Evolutionary conservation across 2,329 filamentous ascomycete genomes (phyloP).

Genomic region (Sphaerulina musiva): DNA sequence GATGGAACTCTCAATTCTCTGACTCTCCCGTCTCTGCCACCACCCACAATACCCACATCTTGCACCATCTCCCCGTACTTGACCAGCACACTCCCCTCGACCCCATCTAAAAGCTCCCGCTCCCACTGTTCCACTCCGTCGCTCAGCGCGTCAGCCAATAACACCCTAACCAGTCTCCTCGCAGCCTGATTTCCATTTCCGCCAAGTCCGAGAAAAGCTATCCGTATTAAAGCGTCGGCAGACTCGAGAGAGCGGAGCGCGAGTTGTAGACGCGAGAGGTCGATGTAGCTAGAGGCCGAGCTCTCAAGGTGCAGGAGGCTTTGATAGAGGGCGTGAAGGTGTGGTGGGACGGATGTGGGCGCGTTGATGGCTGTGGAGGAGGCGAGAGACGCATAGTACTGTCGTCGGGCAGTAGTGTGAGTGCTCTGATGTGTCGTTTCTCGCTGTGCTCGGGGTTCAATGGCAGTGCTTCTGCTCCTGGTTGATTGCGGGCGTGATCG

Average conservation of each 20-base stretch:
- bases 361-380: slow-evolving; percentile 50
- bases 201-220: slow-evolving; percentile 45
- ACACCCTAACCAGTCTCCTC: slow-evolving; percentile 59
- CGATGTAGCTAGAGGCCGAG: slow-evolving; percentile 55
- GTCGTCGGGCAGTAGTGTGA: neutral
- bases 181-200: slow-evolving; percentile 44
- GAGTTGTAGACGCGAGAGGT: slow-evolving; percentile 64
- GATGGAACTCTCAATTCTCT: slow-evolving; percentile 59
- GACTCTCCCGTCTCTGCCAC: slow-evolving; percentile 43
- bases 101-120: slow-evolving; percentile 33
- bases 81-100: slow-evolving; percentile 37
- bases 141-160: slow-evolving; percentile 43
- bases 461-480: neutral
- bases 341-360: slow-evolving; percentile 47
- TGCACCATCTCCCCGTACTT: slow-evolving; percentile 51
- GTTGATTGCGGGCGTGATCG: neutral
- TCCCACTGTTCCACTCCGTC: slow-evolving; percentile 40
- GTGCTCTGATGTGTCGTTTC: neutral
- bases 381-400: slow-evolving; percentile 28
- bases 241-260: slow-evolving; percentile 59
- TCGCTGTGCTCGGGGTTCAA: neutral
- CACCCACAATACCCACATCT: slow-evolving; percentile 28
- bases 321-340: slow-evolving; percentile 52
- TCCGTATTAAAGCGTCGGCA: slow-evolving; percentile 47
- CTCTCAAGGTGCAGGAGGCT: slow-evolving; percentile 56